Percentiles rank a stretch among this genome's conserved stretches.
These are phyloP conservation scores for Lizonia empirigonia DNA, from an alignment of 2,329 filamentous ascomycete species.

Conservation along the genomic window DNA sequence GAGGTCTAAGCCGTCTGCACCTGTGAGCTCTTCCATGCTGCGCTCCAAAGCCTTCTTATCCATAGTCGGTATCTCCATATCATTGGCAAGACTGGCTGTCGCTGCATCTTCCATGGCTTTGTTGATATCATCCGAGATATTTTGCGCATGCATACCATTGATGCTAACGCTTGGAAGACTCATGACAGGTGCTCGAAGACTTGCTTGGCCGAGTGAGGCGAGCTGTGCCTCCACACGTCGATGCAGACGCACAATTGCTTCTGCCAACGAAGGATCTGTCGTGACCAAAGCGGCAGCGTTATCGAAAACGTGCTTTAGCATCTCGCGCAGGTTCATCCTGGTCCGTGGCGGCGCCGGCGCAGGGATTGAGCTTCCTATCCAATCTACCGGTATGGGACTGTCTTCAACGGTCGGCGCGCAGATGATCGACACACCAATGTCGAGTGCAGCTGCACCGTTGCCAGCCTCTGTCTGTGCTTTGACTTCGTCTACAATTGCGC, in stretches of 20 bases:
- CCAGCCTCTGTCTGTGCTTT: slow-evolving; percentile 65
- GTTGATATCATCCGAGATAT: slow-evolving; percentile 39
- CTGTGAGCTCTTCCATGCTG: slow-evolving; percentile 40
- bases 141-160: slow-evolving; percentile 33
- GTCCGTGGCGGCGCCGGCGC: slow-evolving; percentile 37
- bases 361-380: slow-evolving; percentile 39
- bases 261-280: slow-evolving; percentile 62
- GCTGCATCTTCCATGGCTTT: slow-evolving; percentile 47
- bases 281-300: slow-evolving; percentile 63
- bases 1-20: slow-evolving; percentile 37
- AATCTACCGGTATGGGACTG: slow-evolving; percentile 44
- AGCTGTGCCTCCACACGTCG: slow-evolving; percentile 71
- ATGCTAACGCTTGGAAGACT: slow-evolving; percentile 38
- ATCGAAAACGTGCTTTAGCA: slow-evolving; percentile 64
- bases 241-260: slow-evolving; percentile 67
- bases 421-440: slow-evolving; percentile 71
- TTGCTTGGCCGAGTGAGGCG: slow-evolving; percentile 30
- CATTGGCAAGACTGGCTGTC: slow-evolving; percentile 39
- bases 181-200: slow-evolving; percentile 33
- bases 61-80: slow-evolving; percentile 38
- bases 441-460: slow-evolving; percentile 67
- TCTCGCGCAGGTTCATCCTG: slow-evolving; percentile 63
- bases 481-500: slow-evolving; percentile 70
- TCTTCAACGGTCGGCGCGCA: slow-evolving; percentile 63
- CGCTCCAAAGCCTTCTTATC: slow-evolving; percentile 43